Conservation (phyloP, 352 stramenopile species). For the Phytophthora kernoviae region DNA sequence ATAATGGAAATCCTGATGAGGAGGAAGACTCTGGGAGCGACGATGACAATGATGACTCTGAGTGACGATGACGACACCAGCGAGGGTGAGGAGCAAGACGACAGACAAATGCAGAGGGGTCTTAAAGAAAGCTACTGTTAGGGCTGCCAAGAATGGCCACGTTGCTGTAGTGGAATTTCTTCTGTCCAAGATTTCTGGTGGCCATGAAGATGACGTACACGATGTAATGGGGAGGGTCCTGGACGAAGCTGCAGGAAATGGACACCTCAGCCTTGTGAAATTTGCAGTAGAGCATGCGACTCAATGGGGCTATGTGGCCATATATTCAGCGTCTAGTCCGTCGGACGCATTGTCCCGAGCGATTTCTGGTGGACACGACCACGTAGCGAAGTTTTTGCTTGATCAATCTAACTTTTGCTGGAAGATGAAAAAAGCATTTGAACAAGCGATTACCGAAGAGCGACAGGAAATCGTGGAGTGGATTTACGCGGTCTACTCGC, state of each 20-base stretch:
- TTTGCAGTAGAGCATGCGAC: constrained; percentile 6
- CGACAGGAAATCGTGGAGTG: background rate
- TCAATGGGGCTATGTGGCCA: constrained; percentile 8
- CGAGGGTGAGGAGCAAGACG: background rate
- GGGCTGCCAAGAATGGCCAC: background rate
- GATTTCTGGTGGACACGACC: constrained; percentile 7
- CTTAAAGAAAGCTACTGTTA: background rate
- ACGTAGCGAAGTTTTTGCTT: constrained; percentile 9
- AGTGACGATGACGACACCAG: background rate
- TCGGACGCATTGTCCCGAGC: constrained; percentile 4
- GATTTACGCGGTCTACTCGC: background rate
- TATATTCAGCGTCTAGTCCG: background rate
- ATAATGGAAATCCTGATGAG: background rate
- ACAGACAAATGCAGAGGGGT: background rate
- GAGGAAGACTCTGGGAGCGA: background rate
- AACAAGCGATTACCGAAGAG: background rate
- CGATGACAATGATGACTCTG: background rate
- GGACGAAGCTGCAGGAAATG: constrained; percentile 15
- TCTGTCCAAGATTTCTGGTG: background rate
- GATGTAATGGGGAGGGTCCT: background rate
- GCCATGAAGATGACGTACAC: background rate
- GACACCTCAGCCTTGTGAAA: constrained; percentile 4
- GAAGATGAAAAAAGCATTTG: constrained; percentile 10
- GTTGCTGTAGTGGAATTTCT: background rate
- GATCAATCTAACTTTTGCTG: constrained; percentile 3